Percentiles rank a stretch among this genome's conserved stretches.
Conservation (phyloP, 2,329 filamentous ascomycete species). For the Colletotrichum orchidophilum region DNA sequence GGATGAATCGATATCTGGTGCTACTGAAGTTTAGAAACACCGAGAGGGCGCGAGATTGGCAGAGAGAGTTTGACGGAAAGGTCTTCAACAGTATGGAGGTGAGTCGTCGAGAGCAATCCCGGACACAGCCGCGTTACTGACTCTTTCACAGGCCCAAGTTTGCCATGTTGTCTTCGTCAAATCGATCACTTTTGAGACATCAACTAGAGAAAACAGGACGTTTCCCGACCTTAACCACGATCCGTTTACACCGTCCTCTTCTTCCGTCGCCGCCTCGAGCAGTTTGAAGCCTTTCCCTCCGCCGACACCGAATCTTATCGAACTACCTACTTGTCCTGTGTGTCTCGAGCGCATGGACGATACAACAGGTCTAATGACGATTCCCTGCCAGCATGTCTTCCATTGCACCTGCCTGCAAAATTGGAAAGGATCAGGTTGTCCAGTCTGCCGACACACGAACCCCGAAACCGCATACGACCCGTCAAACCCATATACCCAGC, state of each 20-base stretch:
- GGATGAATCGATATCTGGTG: conserved; percentile 92
- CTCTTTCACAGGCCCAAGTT: conserved; percentile 74
- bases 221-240: conserved; percentile 71
- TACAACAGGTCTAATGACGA: conserved; percentile 92
- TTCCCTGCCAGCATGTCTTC: conserved; percentile 97
- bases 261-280: conserved; percentile 49
- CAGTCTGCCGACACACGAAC: conserved; percentile 89
- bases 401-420: conserved; percentile 96
- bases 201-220: conserved; percentile 56
- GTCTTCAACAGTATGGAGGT: conserved; percentile 93
- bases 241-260: conserved; percentile 66
- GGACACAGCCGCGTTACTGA: conserved; percentile 28
- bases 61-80: conserved; percentile 89
- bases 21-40: conserved; percentile 90
- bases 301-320: conserved; percentile 83
- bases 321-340: conserved; percentile 94
- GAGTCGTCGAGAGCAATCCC: conserved; percentile 35
- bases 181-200: conserved; percentile 84
- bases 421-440: conserved; percentile 94
- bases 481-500: conserved; percentile 60
- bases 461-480: conserved; percentile 54
- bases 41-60: conserved; percentile 80
- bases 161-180: conserved; percentile 96
- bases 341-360: conserved; percentile 99
- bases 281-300: conserved; percentile 69